Conservation (phyloP, 805 yeast genomes). For the Scheffersomyces lignosus region DNA sequence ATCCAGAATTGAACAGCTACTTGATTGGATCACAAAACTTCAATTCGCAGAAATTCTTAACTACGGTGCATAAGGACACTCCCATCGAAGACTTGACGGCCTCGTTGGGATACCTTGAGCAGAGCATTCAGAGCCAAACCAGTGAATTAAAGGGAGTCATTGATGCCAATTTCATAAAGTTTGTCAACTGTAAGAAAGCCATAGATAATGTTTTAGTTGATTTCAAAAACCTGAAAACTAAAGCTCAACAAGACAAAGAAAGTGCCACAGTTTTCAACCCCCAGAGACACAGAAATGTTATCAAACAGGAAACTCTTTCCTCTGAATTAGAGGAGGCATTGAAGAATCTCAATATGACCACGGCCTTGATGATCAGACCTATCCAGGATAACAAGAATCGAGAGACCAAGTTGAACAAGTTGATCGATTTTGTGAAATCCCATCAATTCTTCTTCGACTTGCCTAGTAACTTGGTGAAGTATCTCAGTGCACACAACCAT, state of each 20-base stretch:
- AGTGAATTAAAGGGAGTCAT: slow-evolving; percentile 35
- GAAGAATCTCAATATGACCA: slow-evolving; percentile 36
- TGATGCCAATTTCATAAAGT: slow-evolving; percentile 35
- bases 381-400: slow-evolving; percentile 37
- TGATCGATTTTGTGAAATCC: slow-evolving; percentile 35
- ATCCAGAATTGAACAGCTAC: slow-evolving; percentile 30
- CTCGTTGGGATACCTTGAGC: slow-evolving; percentile 31
- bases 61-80: slow-evolving; percentile 37
- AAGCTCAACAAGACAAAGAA: slow-evolving; percentile 35
- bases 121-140: slow-evolving; percentile 35
- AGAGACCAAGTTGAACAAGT: slow-evolving; percentile 30
- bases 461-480: slow-evolving; percentile 30
- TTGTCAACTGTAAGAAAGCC: slow-evolving; percentile 36
- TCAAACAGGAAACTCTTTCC: slow-evolving; percentile 24
- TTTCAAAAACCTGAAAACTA: slow-evolving; percentile 35
- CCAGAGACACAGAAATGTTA: slow-evolving; percentile 14
- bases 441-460: slow-evolving; percentile 38
- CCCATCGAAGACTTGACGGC: slow-evolving; percentile 33
- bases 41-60: slow-evolving; percentile 35
- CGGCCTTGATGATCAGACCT: slow-evolving; percentile 41
- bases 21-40: slow-evolving; percentile 38
- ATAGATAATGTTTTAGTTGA: slow-evolving; percentile 39
- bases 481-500: slow-evolving; percentile 30
- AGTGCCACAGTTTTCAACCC: slow-evolving; percentile 40
- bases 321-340: slow-evolving; percentile 40